A percentile compares a stretch with the other conserved stretches of the same genome.
phyloP scores from a whole-genome alignment of 2,329 filamentous ascomycete genomes.

The Lecanicillium sp. region DNA sequence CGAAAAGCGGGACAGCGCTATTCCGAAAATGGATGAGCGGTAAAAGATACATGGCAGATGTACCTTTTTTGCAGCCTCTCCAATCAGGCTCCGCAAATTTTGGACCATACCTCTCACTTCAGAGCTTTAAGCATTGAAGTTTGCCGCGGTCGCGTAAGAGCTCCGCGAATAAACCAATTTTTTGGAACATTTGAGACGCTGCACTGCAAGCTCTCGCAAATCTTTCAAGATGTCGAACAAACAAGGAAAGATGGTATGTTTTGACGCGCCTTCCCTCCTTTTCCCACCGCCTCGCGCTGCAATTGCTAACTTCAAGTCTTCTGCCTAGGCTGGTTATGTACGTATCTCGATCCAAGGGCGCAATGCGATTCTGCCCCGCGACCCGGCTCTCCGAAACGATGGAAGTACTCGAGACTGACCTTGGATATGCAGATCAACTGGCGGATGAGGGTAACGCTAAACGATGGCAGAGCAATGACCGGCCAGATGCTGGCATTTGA shows the following conservation, averaged over 20 bases:
- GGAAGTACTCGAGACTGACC: not conserved
- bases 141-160: slow-evolving; percentile 34
- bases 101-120: slow-evolving; percentile 27
- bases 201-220: slow-evolving; percentile 25
- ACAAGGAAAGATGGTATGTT: slow-evolving; percentile 98
- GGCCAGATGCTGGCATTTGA: slow-evolving; percentile 98
- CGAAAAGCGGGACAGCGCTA: slow-evolving; percentile 18
- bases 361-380: slow-evolving; percentile 12
- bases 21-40: slow-evolving; percentile 22
- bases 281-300: slow-evolving; percentile 42
- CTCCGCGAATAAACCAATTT: slow-evolving; percentile 35
- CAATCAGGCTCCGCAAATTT: slow-evolving; percentile 42
- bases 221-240: slow-evolving; percentile 54
- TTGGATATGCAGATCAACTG: slow-evolving; percentile 78
- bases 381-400: not conserved
- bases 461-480: slow-evolving; percentile 92
- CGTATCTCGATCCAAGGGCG: slow-evolving; percentile 31
- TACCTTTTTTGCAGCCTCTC: slow-evolving; percentile 32
- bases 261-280: slow-evolving; percentile 23
- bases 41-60: slow-evolving; percentile 24
- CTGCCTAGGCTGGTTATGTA: slow-evolving; percentile 63
- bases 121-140: slow-evolving; percentile 39
- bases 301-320: slow-evolving; percentile 55
- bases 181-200: slow-evolving; percentile 36
- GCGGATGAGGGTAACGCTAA: slow-evolving; percentile 94